Evolutionary conservation across 2,329 filamentous ascomycete genomes (phyloP), one percentile per base, ranked within the genome.

Genomic region (Fusarium caatingaense): DNA sequence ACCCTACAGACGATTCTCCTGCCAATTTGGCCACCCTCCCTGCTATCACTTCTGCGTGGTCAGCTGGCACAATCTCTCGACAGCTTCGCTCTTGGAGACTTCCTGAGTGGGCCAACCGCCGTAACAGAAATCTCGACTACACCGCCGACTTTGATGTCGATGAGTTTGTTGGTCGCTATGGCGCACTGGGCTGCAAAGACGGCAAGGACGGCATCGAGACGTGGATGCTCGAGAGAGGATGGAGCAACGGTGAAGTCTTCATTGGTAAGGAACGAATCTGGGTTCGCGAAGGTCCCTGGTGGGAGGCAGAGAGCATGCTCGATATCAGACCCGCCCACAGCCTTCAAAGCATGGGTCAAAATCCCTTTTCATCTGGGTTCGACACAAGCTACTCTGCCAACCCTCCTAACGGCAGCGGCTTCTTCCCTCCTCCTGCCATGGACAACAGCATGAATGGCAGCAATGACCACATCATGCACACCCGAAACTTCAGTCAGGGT

Each of bases 181-280:
- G 89, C 8, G 84, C 88, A 8, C 86, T 99, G 1, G 96, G 96
- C 16, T 99, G 96, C 79, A 89, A 91, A 73, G 93, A 97, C 69
- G 96, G 96, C 60, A 90, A 89, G 68, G 96, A 99, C 68, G 96
- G 95, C 49, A 94, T 98, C 56, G 93, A 98, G 77, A 97, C 88
- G 74, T 99, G 95, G 93, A 87, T 97, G 61, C 86, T 98, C 51
- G 94, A 98, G 80, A 90, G 96, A 62, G 96, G 96, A 3, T 99
- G 96, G 96, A 98, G 93, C 82, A 99, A 99, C 73, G 96, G 96
- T 41, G 96, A 98, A 81, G 94, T 98, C 3, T 89, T 97, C 8
- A 85, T 98, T 32, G 96, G 96, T 58, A 91, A 90, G 61, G 94
- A 98, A 79, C 92, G 96, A 32, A 90, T 99, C 44, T 99, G 96